Base-by-base conservation (phyloP, 2,329 filamentous ascomycete genomes). In the Trichocomaceae sp. region DNA sequence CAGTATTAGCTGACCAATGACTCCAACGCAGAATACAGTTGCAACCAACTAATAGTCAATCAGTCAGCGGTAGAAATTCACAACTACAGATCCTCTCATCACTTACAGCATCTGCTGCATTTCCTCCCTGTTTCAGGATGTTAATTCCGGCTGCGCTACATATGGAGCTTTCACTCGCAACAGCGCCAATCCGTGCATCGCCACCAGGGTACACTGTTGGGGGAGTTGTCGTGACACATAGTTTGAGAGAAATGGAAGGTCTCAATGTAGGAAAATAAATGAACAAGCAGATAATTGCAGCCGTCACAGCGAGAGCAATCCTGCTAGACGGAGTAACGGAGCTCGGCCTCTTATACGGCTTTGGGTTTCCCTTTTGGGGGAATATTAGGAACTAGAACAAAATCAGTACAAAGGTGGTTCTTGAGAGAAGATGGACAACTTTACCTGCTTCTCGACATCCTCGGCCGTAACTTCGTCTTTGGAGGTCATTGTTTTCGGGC, bases 11-110 rank as follows among this genome's bases (percentile, higher is more conserved):
- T 63, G 64, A 75, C 78, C 85, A 45, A 87, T 79, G 6, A 88
- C 85, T 5, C 88, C 88, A 37, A 90, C 81, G 59, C 88, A 92
- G 50, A 91, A 80, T 7, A 83, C 83, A 0, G 87, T 87, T 29
- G 83, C 86, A 19, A 91, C 83, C 58, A 89, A 72, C 78, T 80
- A 31, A 88, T 39, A 58, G 3, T 48, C 9, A 31, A 12, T 12
- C 17, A 42, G 22, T 42, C 39, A 42, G 39, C 10, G 15, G 17
- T 19, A 2, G 17, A 17, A 13, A 22, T 42, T 42, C 39, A 42
- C 19, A 9, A 22, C 17, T 42, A 42, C 2, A 51, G 12, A 47
- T 29, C 19, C 22, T 31, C 12, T 3, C 15, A 35, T 29, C 1
- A 67, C 74, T 66, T 57, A 77, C 77, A 47, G 87, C 85, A 71